Evolutionary conservation across 2,329 filamentous ascomycete genomes (phyloP), one percentile per base, ranked within the genome.

Genomic region (Myriosclerotinia scirpicola): DNA sequence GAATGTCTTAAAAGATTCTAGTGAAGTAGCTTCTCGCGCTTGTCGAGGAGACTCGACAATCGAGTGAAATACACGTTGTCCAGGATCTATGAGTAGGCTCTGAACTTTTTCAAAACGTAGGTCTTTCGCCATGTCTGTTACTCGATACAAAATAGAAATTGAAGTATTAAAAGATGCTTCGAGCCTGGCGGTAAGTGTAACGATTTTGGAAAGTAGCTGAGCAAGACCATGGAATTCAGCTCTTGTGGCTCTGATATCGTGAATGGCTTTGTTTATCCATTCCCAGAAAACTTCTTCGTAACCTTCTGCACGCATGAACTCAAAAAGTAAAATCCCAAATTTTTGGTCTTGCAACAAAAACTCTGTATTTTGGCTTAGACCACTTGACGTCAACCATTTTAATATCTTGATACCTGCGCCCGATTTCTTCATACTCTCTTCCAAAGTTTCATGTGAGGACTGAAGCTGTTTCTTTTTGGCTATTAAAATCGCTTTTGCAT

Each of bases 241-340:
- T 53, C 20, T 38, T 9, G 54, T 22, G 5, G 44, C 38, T 20
- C 20, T 59, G 11, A 69, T 15, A 14, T 55, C 53, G n/a, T 69
- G 54, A 34, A 75, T 61, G 26, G 64, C 64, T 52, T 55, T 72
- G 60, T 68, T 69, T 15, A 76, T 69, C 73, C 74, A 76, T 40
- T 56, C 67, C 75, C 74, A 76, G 42, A 69, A 69, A 26, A 67
- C 55, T 54, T 74, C 71, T 64, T 75, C 67, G 11, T 74, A 65
- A 5, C 69, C 69, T 66, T 77, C 76, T 9, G 73, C 74, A 22
- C 76, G 72, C 65, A 76, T 69, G 56, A 73, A 76, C 61, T 74
- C 67, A 64, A 75, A 69, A 14, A 77, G 66, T 22, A 74, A 46
- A 8, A 67, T 34, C 7, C 50, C 63, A 40, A 76, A 74, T 15